These are phyloP conservation scores for Colletotrichum incanum DNA, from an alignment of 2,329 filamentous ascomycete species.

Conservation along the genomic window DNA sequence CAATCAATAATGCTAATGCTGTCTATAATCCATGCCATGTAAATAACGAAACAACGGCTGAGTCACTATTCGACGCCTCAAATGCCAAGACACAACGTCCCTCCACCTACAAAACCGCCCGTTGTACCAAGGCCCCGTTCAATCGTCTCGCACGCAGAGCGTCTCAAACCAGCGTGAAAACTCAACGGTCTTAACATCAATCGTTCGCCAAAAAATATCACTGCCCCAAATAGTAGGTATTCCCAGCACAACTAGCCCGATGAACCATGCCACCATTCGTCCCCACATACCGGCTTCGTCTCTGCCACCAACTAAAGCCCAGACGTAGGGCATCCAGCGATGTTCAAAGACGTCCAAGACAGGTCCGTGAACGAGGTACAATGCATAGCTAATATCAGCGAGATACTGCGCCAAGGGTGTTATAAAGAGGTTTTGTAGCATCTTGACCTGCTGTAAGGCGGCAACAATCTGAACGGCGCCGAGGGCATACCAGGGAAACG, in stretches of 20 bases:
- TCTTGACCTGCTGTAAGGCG: slow-evolving; percentile 51
- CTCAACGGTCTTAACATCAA: slow-evolving; percentile 64
- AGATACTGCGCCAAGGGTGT: slow-evolving; percentile 67
- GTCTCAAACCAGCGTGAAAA: slow-evolving; percentile 66
- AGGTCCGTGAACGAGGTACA: slow-evolving; percentile 71
- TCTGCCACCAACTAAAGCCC: slow-evolving; percentile 50
- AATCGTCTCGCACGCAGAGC: slow-evolving; percentile 35
- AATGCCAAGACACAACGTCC: slow-evolving; percentile 15
- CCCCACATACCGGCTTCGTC: slow-evolving; percentile 53
- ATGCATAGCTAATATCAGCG: slow-evolving; percentile 69
- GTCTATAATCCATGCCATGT: not conserved
- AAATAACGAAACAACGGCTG: not conserved
- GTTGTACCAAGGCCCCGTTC: not conserved
- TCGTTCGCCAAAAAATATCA: slow-evolving; percentile 72
- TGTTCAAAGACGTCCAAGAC: slow-evolving; percentile 58
- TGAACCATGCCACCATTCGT: slow-evolving; percentile 53
- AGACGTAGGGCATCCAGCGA: slow-evolving; percentile 43
- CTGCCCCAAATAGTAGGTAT: slow-evolving; percentile 66
- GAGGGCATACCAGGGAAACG: slow-evolving; percentile 55
- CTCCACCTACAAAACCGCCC: not conserved
- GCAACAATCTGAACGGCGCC: slow-evolving; percentile 53
- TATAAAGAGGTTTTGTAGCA: slow-evolving; percentile 58
- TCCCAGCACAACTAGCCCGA: slow-evolving; percentile 55
- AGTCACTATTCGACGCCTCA: not conserved
- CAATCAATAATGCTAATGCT: not conserved